These are phyloP conservation scores for Silene conica DNA, from an alignment of 148 eudicot species.

Conservation along the genomic window DNA sequence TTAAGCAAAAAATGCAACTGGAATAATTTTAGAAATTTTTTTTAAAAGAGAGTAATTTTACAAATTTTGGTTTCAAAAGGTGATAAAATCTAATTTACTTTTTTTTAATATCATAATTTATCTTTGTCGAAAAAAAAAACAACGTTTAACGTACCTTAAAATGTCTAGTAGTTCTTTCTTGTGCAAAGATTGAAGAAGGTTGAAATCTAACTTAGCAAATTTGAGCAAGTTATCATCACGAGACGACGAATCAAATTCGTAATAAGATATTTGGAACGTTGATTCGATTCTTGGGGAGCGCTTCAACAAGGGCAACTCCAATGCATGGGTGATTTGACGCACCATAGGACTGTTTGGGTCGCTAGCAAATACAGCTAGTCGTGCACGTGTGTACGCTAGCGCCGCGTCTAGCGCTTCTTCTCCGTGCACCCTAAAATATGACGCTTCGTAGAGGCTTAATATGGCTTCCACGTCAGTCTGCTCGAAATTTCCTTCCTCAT, in stretches of 20 bases:
- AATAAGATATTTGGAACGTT: constrained; percentile 26
- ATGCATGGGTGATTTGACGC: constrained; percentile 18
- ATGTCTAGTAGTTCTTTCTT: constrained; percentile 29
- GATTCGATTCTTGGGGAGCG: constrained; percentile 36
- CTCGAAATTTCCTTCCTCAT: constrained; percentile 18
- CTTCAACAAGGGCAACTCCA: constrained; percentile 30
- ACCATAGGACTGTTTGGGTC: background rate
- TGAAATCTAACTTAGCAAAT: constrained; percentile 43
- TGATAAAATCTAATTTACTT: no score
- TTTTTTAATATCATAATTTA: no score
- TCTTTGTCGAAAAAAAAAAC: no score
- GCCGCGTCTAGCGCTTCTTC: constrained; percentile 26
- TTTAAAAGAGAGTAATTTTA: no score
- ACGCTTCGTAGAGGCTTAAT: constrained; percentile 24
- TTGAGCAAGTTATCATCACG: constrained; percentile 18
- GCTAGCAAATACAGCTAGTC: constrained; percentile 3
- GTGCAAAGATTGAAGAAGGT: constrained; percentile 31
- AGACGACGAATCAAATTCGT: no score
- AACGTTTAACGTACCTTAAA: no score
- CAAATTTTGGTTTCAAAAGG: no score
- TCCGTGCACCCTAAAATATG: constrained; percentile 16
- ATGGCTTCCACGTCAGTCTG: constrained; percentile 19
- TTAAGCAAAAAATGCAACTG: no score
- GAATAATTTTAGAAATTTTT: no score
- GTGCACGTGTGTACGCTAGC: constrained; percentile 1